These are phyloP conservation scores for Penicillium griseofulvum DNA, from an alignment of 2,329 filamentous ascomycete genomes.

Conservation along the genomic window DNA sequence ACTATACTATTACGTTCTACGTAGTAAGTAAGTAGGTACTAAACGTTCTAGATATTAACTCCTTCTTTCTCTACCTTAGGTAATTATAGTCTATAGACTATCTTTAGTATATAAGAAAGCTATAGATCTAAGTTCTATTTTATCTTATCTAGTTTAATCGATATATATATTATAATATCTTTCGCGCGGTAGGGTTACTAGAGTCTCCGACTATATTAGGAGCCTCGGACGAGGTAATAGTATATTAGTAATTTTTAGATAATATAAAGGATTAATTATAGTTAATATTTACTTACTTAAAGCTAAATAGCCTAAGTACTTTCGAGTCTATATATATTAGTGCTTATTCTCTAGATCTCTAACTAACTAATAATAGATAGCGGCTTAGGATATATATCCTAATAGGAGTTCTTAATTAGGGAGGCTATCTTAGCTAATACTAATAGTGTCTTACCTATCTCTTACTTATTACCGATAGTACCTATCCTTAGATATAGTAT, in stretches of 20 bases:
- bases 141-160: background rate
- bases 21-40: conserved; percentile 4
- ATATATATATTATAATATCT: conserved; percentile 4
- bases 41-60: conserved; percentile 2
- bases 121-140: background rate
- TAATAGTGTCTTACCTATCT: background rate
- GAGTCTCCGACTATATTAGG: background rate
- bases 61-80: background rate
- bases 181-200: background rate
- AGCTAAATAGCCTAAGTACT: conserved; percentile 2
- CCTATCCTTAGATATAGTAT: background rate
- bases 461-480: background rate
- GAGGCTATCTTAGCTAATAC: background rate
- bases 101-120: background rate
- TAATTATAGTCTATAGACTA: background rate
- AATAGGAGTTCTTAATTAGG: background rate
- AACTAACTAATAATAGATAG: background rate
- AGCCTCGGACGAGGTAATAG: background rate
- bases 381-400: background rate
- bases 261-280: background rate
- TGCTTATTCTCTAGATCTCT: background rate
- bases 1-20: background rate
- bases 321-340: background rate
- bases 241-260: no score
- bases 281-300: background rate